Conservation (phyloP, 331 rosid genomes). For the Rhamnella rubrinervis region DNA sequence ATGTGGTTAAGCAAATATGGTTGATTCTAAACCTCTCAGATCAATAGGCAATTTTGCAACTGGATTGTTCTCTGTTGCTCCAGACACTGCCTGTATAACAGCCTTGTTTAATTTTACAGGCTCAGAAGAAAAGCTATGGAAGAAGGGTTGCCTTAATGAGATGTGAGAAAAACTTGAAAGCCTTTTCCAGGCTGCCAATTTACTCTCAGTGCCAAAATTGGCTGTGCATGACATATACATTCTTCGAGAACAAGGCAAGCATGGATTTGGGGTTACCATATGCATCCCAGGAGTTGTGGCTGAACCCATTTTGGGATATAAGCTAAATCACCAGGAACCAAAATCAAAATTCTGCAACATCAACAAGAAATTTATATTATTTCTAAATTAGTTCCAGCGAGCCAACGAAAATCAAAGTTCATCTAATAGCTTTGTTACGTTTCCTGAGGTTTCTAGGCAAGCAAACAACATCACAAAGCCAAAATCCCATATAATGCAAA, state of each 20-base stretch:
- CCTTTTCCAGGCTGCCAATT: slow-evolving; percentile 15
- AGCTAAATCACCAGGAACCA: slow-evolving; percentile 18
- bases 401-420: too few species aligned
- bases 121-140: slow-evolving; percentile 4
- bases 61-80: slow-evolving; percentile 15
- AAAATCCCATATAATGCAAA: background rate
- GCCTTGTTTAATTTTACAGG: background rate
- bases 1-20: background rate
- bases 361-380: background rate
- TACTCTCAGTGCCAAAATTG: slow-evolving; percentile 10
- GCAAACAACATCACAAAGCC: background rate
- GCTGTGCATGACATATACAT: background rate
- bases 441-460: background rate
- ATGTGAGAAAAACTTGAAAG: slow-evolving; percentile 33
- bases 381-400: too few species aligned
- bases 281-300: slow-evolving; percentile 23
- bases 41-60: slow-evolving; percentile 35
- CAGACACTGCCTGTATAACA: slow-evolving; percentile 25
- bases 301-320: slow-evolving; percentile 20
- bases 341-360: slow-evolving; percentile 19
- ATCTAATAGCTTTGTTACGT: background rate
- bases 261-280: slow-evolving; percentile 15
- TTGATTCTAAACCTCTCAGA: slow-evolving; percentile 32
- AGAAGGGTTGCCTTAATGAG: slow-evolving; percentile 22
- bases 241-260: slow-evolving; percentile 19